Evolutionary conservation across 306 rosid genomes (phyloP).

Genomic region (Prunus salicina): DNA sequence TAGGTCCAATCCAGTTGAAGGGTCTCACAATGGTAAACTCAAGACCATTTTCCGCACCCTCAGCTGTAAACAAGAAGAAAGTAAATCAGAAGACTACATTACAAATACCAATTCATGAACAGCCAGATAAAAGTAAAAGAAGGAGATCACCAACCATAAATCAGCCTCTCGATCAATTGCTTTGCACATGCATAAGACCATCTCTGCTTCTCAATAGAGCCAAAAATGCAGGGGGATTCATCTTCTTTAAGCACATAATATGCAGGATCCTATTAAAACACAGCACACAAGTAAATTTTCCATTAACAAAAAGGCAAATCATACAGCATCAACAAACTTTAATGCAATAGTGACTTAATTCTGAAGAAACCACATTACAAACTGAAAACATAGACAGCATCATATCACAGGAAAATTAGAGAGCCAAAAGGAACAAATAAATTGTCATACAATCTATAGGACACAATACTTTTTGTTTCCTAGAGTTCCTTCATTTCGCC

Average conservation of each 20-base stretch:
- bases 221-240: slow-evolving; percentile 86
- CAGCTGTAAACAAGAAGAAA: slow-evolving; percentile 45
- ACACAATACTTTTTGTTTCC: neutral
- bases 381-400: neutral
- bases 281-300: slow-evolving; percentile 3
- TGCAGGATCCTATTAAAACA: slow-evolving; percentile 61
- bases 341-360: neutral
- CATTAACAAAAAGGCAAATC: neutral
- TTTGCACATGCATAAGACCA: slow-evolving; percentile 98
- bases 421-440: neutral
- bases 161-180: slow-evolving; percentile 89
- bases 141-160: slow-evolving; percentile 56
- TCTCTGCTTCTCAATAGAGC: slow-evolving; percentile 88
- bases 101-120: neutral
- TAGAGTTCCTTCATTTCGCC: neutral
- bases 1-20: slow-evolving; percentile 93
- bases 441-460: neutral
- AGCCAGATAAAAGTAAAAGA: neutral
- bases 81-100: slow-evolving; percentile 11
- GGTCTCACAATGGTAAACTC: slow-evolving; percentile 93
- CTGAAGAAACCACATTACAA: neutral
- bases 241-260: slow-evolving; percentile 83
- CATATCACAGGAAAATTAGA: neutral
- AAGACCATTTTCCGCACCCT: slow-evolving; percentile 91
- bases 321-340: neutral